These are phyloP conservation scores for Stephania yunnanensis DNA, from an alignment of 164 flowering plant species.

Conservation along the genomic window DNA sequence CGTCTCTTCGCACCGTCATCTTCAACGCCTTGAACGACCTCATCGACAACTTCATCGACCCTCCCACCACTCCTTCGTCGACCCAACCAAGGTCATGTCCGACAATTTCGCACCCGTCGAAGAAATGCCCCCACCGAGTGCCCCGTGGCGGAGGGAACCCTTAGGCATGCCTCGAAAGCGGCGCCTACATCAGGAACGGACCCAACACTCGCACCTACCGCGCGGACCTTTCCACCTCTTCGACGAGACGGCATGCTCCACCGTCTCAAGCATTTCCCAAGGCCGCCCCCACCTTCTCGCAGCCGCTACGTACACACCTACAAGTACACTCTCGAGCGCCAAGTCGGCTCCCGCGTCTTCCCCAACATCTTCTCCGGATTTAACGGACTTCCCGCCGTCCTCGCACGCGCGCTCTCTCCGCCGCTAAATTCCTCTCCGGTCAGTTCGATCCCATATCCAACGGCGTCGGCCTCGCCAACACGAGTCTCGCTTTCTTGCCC, in stretches of 20 bases:
- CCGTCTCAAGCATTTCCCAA: conserved; percentile 40
- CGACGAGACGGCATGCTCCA: conserved; percentile 95
- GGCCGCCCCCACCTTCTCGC: conserved; percentile 70
- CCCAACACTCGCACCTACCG: conserved; percentile 79
- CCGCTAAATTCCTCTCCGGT: conserved; percentile 42
- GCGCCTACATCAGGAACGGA: conserved; percentile 82
- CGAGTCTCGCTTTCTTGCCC: conserved; percentile 53
- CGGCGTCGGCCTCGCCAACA: conserved; percentile 72
- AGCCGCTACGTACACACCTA: conserved; percentile 75
- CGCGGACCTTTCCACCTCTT: conserved; percentile 80
- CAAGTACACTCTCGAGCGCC: conserved; percentile 43
- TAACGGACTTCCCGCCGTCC: conserved; percentile 40
- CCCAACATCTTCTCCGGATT: conserved; percentile 65
- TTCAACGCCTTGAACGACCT: conserved; percentile 46
- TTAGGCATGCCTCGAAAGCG: conserved; percentile 60
- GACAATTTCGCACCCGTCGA: conserved; percentile 67
- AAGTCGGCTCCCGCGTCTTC: conserved; percentile 36
- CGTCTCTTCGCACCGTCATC: conserved; percentile 23
- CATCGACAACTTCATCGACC: conserved; percentile 62
- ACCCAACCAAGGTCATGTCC: conserved; percentile 53
- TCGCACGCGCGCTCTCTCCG: conserved; percentile 44
- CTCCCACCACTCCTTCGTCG: conserved; percentile 43
- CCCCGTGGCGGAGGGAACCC: conserved; percentile 39
- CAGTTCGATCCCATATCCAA: conserved; percentile 36
- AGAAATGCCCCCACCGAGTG: too few species aligned